phyloP scores from a whole-genome alignment of 208 protist species.

The Acanthamoeba healyi region DNA sequence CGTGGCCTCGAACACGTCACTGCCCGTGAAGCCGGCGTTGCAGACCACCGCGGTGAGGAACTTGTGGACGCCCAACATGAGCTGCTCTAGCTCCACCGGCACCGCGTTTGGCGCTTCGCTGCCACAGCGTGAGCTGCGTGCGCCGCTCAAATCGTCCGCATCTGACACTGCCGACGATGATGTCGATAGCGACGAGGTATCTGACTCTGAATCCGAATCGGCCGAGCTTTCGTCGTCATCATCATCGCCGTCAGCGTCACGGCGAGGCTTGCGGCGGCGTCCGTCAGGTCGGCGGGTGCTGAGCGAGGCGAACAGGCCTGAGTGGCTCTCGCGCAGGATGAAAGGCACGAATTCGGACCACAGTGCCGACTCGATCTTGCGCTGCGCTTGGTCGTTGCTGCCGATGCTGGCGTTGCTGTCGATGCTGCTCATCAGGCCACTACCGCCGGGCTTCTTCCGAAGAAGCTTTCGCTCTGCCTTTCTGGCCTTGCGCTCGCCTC shows the following conservation, averaged over 20 bases:
- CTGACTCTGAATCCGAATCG: too few species aligned
- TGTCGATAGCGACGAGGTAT: too few species aligned
- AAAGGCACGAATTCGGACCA: conserved; percentile 19
- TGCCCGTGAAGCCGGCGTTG: conserved; percentile 23
- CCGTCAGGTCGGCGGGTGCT: too few species aligned
- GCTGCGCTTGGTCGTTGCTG: too few species aligned
- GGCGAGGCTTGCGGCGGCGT: background rate
- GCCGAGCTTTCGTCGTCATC: background rate
- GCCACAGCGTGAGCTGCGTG: background rate
- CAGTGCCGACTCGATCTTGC: background rate
- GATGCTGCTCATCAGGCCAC: background rate
- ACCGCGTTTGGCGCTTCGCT: background rate
- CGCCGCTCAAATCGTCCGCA: background rate
- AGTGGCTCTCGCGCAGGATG: background rate
- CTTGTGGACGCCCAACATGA: conserved; percentile 5
- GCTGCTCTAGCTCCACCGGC: conserved; percentile 13
- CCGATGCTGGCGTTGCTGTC: background rate
- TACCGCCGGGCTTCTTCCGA: background rate
- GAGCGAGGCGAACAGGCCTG: background rate
- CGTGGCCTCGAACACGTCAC: conserved; percentile 56
- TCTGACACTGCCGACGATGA: background rate
- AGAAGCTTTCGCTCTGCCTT: too few species aligned
- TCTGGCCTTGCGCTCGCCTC: background rate
- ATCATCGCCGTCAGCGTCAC: background rate
- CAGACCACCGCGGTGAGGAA: conserved; percentile 26